A percentile compares a stretch with the other conserved stretches of the same genome.
Conservation (phyloP, 2,329 filamentous ascomycete genomes). For the Clonostachys sp. region DNA sequence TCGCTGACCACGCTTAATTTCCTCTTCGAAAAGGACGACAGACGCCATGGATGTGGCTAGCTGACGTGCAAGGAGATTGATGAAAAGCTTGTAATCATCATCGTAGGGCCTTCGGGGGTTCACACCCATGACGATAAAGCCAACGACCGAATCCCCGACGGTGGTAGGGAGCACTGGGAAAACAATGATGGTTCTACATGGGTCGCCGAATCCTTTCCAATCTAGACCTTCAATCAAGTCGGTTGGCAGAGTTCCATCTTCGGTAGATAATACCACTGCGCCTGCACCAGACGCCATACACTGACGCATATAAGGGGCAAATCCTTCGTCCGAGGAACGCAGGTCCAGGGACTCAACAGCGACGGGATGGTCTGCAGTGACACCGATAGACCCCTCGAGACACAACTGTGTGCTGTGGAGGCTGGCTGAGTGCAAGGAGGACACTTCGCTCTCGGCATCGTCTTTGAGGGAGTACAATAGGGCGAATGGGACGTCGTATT, state of each 20-base stretch:
- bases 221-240: constrained; percentile 62
- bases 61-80: constrained; percentile 70
- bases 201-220: constrained; percentile 67
- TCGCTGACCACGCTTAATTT: constrained; percentile 69
- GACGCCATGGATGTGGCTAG: constrained; percentile 77
- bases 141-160: constrained; percentile 65
- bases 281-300: constrained; percentile 62
- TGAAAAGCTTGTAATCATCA: constrained; percentile 74
- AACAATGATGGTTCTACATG: constrained; percentile 66
- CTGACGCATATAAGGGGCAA: constrained; percentile 71
- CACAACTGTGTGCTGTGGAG: constrained; percentile 57
- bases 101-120: constrained; percentile 78
- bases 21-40: constrained; percentile 78
- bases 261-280: constrained; percentile 64
- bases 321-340: constrained; percentile 64
- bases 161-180: constrained; percentile 76
- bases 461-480: constrained; percentile 73
- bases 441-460: constrained; percentile 65
- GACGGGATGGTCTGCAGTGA: constrained; percentile 58
- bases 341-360: constrained; percentile 63
- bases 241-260: constrained; percentile 60
- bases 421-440: constrained; percentile 67
- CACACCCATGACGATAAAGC: constrained; percentile 73
- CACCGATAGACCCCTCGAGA: constrained; percentile 70
- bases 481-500: constrained; percentile 71